Conservation (phyloP, 768 basidiomycete genomes). For the Plicaturopsis crispa region DNA sequence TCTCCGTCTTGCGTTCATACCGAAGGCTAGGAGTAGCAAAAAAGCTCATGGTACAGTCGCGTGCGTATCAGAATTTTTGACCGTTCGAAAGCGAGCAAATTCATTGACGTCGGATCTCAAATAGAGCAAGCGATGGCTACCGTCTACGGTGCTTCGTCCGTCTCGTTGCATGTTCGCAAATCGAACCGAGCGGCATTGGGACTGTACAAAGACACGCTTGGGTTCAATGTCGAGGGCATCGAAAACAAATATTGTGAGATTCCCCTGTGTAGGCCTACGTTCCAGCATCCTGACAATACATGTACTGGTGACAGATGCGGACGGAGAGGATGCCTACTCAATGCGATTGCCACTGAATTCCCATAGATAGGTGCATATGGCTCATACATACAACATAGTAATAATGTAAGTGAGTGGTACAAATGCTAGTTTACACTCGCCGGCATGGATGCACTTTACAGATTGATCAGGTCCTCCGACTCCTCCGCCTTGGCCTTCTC, state of each 20-base stretch:
- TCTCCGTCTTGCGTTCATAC: conserved; percentile 87
- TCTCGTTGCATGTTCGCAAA: conserved; percentile 88
- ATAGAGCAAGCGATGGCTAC: conserved; percentile 88
- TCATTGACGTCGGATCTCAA: background rate
- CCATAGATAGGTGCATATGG: background rate
- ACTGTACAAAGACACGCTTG: conserved; percentile 83
- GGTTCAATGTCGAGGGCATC: conserved; percentile 79
- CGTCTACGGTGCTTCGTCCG: conserved; percentile 78
- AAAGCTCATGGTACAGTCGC: conserved; percentile 88
- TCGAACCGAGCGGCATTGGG: conserved; percentile 91
- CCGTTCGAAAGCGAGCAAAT: background rate
- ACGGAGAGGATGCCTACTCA: conserved; percentile 91
- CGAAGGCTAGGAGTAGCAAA: conserved; percentile 89
- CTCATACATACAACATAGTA: background rate
- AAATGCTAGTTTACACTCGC: too few species aligned
- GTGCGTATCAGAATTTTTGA: conserved; percentile 47
- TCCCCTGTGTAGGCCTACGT: too few species aligned
- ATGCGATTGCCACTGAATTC: conserved; percentile 66
- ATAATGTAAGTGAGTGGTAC: too few species aligned
- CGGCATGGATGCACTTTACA: too few species aligned
- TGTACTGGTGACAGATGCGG: conserved; percentile 60
- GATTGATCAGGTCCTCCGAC: too few species aligned
- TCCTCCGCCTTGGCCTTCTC: too few species aligned
- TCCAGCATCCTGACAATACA: background rate
- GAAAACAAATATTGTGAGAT: conserved; percentile 91